These are phyloP conservation scores for Agarophyton chilense DNA, from an alignment of 23 red algal species.

Conservation along the genomic window DNA sequence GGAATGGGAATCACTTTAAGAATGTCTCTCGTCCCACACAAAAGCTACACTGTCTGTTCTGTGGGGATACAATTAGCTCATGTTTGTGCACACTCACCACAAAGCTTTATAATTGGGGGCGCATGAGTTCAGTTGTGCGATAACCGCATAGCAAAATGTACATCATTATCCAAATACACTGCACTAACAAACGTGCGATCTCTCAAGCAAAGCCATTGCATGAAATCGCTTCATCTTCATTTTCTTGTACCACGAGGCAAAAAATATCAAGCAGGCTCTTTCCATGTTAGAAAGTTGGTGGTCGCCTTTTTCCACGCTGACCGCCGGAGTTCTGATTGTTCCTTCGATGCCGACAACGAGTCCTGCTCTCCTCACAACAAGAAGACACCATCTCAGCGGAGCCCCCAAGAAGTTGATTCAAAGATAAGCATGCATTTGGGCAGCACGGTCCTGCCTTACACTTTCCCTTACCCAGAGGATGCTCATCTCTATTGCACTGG, in stretches of 20 bases:
- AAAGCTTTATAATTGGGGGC: neutral
- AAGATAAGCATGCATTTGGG: neutral
- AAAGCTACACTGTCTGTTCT: no score
- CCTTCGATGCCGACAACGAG: neutral
- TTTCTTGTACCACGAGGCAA: neutral
- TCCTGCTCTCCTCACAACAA: neutral
- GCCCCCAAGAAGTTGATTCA: neutral
- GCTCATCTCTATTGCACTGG: neutral
- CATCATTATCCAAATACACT: neutral
- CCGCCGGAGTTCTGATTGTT: neutral
- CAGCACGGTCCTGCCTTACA: slow-evolving; percentile 15
- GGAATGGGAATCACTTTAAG: no score
- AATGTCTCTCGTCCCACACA: no score
- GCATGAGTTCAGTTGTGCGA: neutral
- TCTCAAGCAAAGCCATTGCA: neutral
- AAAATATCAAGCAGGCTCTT: neutral
- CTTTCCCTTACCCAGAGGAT: slow-evolving; percentile 4
- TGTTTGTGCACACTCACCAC: neutral
- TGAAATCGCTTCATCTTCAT: no score
- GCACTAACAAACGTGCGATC: neutral
- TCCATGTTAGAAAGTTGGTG: neutral
- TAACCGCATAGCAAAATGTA: neutral
- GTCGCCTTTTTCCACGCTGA: neutral
- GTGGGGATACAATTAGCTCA: no score
- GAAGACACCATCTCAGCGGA: slow-evolving; percentile 1